Evolutionary conservation across 495 filamentous ascomycete genomes (phyloP).

Genomic region (Penicillium arizonense): DNA sequence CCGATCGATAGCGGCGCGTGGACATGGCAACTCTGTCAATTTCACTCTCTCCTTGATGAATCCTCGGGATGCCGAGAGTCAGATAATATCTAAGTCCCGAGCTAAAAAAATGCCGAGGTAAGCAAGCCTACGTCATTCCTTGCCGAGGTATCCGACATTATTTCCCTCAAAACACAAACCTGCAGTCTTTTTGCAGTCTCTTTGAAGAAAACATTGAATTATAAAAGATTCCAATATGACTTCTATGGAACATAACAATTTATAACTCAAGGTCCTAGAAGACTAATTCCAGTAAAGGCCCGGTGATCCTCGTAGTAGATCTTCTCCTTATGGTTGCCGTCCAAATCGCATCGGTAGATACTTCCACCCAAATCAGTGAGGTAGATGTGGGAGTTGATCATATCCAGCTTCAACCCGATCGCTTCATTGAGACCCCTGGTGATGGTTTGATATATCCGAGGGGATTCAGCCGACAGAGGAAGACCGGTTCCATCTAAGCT

Average conservation of each 20-base stretch:
- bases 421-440: conserved; percentile 44
- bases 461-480: not conserved
- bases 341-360: conserved; percentile 44
- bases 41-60: not conserved
- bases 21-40: conserved; percentile 29
- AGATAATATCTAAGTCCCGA: not conserved
- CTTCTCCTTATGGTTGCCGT: conserved; percentile 34
- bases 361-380: conserved; percentile 48
- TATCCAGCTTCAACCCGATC: conserved; percentile 50
- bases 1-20: conserved; percentile 33
- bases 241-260: not conserved
- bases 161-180: not conserved
- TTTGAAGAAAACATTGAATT: no score
- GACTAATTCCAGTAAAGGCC: conserved; percentile 31
- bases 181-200: not conserved
- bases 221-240: not conserved
- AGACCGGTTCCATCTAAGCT: conserved; percentile 19
- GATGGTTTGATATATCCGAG: conserved; percentile 24
- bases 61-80: not conserved
- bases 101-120: not conserved
- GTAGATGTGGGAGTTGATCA: conserved; percentile 36
- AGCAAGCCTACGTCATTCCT: not conserved
- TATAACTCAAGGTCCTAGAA: not conserved
- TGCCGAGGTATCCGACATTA: not conserved
- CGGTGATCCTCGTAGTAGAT: conserved; percentile 21